Base-by-base conservation (phyloP, 2,329 filamentous ascomycete species). In the Hysterium pulicare region DNA sequence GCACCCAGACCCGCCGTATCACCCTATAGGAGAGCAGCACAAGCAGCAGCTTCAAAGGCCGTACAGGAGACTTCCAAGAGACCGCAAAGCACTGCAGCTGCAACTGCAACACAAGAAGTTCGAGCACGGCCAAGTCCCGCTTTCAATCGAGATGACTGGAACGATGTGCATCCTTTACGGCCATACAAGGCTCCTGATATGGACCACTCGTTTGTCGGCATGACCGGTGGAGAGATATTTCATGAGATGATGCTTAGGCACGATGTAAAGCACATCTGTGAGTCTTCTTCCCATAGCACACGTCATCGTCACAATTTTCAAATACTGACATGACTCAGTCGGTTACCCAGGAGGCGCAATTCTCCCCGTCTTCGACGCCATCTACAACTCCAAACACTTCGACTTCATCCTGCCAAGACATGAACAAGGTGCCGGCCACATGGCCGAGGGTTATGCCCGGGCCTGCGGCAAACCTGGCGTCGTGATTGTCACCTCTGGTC, bases 221-320 rank as follows among this genome's bases (percentile, higher is more conserved):
- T 90, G 78, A 95, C 83, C 38, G 91, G 93, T 64, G 93, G 93
- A 64, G 85, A 96, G 70, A 96, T 97, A 58, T 95, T 97, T 71
- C 90, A 97, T 70, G 91, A 97, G 73, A 97, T 97, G 91, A 96
- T 98, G 90, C 78, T 95, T 48, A 80, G 91, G 62, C 87, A 91
- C 58, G 81, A 77, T 57, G 91, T 98, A 43, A 93, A 96, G 74
- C 89, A 96, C 68, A 81, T 97, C 62, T 97, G 89, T 95, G 77
- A 64, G 88, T 19, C 36, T 23, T n/a, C n/a, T n/a, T n/a, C n/a
- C n/a, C n/a, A n/a, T n/a, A n/a, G n/a, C 28, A 17, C 31, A 41
- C 36, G 39, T 39, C 28, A 33, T 46, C 30, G 31, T 33, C 20
- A 22, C 34, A 42, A 45, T 42, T 40, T 24, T 23, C 20, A 16